These are phyloP conservation scores for Papiliotrema flavescens DNA, from an alignment of 1,284 basidiomycete genomes.

Conservation along the genomic window DNA sequence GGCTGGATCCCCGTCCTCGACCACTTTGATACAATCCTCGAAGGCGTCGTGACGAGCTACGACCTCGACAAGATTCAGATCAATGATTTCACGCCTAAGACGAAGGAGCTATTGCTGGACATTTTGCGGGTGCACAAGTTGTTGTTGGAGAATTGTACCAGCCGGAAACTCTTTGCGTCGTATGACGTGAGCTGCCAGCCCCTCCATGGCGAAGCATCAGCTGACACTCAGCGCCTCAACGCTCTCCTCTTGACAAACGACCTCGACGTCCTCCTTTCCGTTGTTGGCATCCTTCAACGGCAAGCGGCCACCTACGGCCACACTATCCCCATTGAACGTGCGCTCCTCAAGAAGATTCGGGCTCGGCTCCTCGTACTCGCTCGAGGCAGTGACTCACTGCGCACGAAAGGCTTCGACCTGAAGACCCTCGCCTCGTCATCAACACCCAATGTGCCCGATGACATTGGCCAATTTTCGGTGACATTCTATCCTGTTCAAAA, in stretches of 20 bases:
- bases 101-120: constrained; percentile 72
- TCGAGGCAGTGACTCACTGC: constrained; percentile 44
- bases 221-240: constrained; percentile 68
- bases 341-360: constrained; percentile 33
- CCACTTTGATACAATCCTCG: constrained; percentile 87
- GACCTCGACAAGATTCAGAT: constrained; percentile 59
- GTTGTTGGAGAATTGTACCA: constrained; percentile 95
- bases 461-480: constrained; percentile 1
- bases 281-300: constrained; percentile 81
- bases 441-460: constrained; percentile 8
- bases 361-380: constrained; percentile 1
- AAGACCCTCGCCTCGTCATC: constrained; percentile 12
- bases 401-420: constrained; percentile 17
- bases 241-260: constrained; percentile 83
- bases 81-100: constrained; percentile 70
- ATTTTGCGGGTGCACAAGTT: constrained; percentile 85
- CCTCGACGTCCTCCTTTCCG: constrained; percentile 77
- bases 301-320: constrained; percentile 92
- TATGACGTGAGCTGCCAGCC: constrained; percentile 72
- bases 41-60: constrained; percentile 76
- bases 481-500: constrained; percentile 12
- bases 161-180: constrained; percentile 91
- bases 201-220: background rate
- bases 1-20: constrained; percentile 94
- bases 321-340: constrained; percentile 59